Evolutionary conservation across 805 yeast species (phyloP), one percentile per base, ranked within the genome.

Genomic region (Henningerozyma blattae): DNA sequence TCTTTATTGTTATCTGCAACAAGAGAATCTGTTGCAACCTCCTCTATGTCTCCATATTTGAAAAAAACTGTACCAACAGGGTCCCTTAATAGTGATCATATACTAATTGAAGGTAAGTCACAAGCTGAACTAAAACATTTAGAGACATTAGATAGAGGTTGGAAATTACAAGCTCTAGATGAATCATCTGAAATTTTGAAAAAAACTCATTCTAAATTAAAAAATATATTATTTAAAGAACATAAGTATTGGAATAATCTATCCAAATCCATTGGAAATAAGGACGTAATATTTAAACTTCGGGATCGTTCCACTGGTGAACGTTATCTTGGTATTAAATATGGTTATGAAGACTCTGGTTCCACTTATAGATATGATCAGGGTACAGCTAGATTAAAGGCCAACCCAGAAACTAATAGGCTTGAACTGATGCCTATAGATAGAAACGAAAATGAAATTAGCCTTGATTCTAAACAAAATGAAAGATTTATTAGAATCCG

Each of bases 311-410:
- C 66, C 5, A 54, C 66, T 0, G 64, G 73, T 15, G 70, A 73
- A 8, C 61, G 60, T 36, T 61, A 66, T 2, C 67, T 87, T 28
- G 93, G 89, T 4, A 79, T 89, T 25, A 84, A 82, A 46, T 91
- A 81, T 50, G 97, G 97, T 0, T 89, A 72, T 59, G 87, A 80
- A 14, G 96, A 87, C 54, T 75, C 94, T 0, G 98, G 97, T 0
- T 82, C 94, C 1, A 70, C 64, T 15, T 84, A 73, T 47, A 62
- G 60, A 37, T 58, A 56, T 36, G 87, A 83, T 45, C 68, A 70
- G 42, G 96, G 96, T 2, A 58, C 78, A 28, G 96, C 94, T 0
- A 54, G 80, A 0, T 58, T 86, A 40, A 68, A 73, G 31, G 73
- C 77, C 36, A 58, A 68, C 22, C 41, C 46, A 1, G 46, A 48